Percentiles rank a stretch among this genome's conserved stretches.
phyloP scores from a whole-genome alignment of 345 rosid genomes.

The Conringia planisiliqua region DNA sequence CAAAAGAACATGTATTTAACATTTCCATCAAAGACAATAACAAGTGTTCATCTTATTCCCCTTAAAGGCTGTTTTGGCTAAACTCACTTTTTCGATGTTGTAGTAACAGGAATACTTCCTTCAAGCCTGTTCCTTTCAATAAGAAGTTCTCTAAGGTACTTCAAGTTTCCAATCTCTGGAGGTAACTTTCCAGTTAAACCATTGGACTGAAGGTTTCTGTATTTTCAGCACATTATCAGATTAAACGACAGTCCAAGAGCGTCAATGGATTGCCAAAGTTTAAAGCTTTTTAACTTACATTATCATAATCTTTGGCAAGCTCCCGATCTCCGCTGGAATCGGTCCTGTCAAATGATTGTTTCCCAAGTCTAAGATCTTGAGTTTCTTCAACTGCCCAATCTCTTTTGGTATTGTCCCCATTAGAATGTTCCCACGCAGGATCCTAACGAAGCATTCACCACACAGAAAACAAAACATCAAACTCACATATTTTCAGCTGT shows the following conservation, averaged over 20 bases:
- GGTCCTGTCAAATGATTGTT: constrained; percentile 75
- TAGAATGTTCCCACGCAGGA: constrained; percentile 64
- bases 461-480: not conserved
- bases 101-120: constrained; percentile 65
- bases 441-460: constrained; percentile 46
- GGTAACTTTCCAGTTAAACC: constrained; percentile 83
- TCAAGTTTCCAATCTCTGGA: constrained; percentile 70
- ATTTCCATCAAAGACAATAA: not conserved
- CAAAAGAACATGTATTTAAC: not conserved
- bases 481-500: not conserved
- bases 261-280: not conserved
- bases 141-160: constrained; percentile 64
- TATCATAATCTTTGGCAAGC: constrained; percentile 44
- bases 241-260: not conserved
- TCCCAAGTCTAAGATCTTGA: constrained; percentile 85
- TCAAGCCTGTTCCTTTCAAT: constrained; percentile 82
- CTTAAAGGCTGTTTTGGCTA: not conserved
- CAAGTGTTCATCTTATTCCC: not conserved
- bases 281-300: constrained; percentile 42
- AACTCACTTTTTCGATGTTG: constrained; percentile 13
- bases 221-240: not conserved
- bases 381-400: constrained; percentile 68
- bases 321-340: constrained; percentile 80
- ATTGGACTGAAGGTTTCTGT: constrained; percentile 91
- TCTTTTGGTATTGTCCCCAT: constrained; percentile 84